phyloP scores from a whole-genome alignment of 2,329 filamentous ascomycete species.

The Alternaria triticina region DNA sequence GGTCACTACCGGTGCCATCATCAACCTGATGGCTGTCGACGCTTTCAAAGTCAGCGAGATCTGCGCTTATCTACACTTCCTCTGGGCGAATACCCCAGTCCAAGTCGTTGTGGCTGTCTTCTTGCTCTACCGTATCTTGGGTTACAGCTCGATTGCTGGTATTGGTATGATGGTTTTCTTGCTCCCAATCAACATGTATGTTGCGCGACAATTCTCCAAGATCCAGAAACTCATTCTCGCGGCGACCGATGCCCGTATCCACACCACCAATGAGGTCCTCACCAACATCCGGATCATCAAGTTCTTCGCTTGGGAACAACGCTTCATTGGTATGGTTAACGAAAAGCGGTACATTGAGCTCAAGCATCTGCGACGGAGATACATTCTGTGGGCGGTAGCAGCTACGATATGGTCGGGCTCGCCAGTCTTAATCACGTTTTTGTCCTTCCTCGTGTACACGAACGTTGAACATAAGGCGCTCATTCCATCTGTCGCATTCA shows the following conservation, averaged over 20 bases:
- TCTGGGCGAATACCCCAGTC: conserved; percentile 90
- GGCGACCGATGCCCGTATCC: conserved; percentile 93
- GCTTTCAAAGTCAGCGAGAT: conserved; percentile 98
- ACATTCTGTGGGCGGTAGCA: conserved; percentile 88
- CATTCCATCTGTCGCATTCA: conserved; percentile 92
- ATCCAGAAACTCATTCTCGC: conserved; percentile 91
- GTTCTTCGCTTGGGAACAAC: conserved; percentile 97
- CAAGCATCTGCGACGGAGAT: conserved; percentile 77
- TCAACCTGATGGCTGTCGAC: conserved; percentile 99
- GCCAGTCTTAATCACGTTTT: conserved; percentile 92
- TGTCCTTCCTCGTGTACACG: conserved; percentile 94
- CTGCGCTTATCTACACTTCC: conserved; percentile 91
- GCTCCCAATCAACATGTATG: conserved; percentile 86
- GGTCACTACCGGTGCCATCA: conserved; percentile 95
- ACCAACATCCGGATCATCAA: conserved; percentile 99
- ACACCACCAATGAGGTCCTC: conserved; percentile 94
- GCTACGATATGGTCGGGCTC: conserved; percentile 97
- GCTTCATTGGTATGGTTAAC: conserved; percentile 84
- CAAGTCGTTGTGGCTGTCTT: conserved; percentile 82
- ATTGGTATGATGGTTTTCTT: conserved; percentile 89
- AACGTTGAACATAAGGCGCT: conserved; percentile 86
- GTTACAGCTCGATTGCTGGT: conserved; percentile 90
- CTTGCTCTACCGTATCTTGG: conserved; percentile 88
- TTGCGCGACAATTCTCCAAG: conserved; percentile 82
- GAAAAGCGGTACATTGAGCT: conserved; percentile 86